Percentiles rank a stretch among this genome's conserved stretches.
Conservation (phyloP, 2,329 filamentous ascomycete genomes). For the Trichoderma polysporum region DNA sequence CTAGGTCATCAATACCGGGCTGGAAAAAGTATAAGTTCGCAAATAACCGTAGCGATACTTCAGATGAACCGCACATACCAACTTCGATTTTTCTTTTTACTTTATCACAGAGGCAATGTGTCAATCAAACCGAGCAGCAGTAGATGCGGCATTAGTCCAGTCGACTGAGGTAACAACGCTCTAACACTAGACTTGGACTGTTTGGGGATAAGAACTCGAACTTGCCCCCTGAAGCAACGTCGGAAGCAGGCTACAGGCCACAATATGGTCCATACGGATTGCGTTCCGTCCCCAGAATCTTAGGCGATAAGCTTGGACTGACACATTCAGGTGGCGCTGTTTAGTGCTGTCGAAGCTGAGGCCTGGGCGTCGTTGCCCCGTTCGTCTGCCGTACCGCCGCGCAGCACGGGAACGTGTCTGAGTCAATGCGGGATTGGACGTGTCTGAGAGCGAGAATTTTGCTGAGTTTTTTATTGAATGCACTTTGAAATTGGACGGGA, state of each 20-base stretch:
- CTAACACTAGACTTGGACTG: neutral
- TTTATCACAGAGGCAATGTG: neutral
- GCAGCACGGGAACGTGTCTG: neutral
- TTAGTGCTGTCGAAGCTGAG: constrained; percentile 11
- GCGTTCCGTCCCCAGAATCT: neutral
- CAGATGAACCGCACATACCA: neutral
- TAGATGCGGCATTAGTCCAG: neutral
- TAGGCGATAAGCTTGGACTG: neutral
- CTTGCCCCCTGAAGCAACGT: neutral
- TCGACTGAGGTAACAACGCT: neutral
- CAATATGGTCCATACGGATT: neutral
- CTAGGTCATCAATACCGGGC: too few relatives aligned
- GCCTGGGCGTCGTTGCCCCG: neutral
- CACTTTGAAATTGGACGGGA: too few relatives aligned
- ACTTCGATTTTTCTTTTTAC: neutral
- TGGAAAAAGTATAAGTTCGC: neutral
- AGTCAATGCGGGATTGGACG: neutral
- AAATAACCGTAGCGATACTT: neutral
- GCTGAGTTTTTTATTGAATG: neutral
- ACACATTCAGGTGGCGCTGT: constrained; percentile 1
- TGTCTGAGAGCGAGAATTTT: neutral
- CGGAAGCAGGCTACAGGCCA: neutral
- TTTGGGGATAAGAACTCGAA: neutral
- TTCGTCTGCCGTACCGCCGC: neutral
- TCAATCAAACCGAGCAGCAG: too few relatives aligned